These are phyloP conservation scores for Hericium coralloides DNA, from an alignment of 768 basidiomycete species.

Conservation along the genomic window DNA sequence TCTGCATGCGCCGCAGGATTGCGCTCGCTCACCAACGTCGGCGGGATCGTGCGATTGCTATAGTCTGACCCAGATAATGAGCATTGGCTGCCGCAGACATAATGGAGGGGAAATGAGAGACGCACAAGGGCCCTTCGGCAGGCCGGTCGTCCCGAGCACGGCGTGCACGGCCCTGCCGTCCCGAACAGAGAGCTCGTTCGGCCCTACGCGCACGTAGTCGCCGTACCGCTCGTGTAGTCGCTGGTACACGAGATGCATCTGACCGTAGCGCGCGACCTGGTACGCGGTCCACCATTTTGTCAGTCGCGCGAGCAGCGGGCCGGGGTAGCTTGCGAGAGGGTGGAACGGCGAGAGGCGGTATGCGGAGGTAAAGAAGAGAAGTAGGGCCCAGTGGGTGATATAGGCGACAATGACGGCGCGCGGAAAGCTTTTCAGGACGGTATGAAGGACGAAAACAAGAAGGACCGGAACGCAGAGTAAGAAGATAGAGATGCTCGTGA, in stretches of 20 bases:
- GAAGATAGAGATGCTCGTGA: background rate
- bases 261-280: constrained; percentile 5
- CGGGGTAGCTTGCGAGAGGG: constrained; percentile 18
- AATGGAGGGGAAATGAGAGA: background rate
- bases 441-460: background rate
- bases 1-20: constrained; percentile 18
- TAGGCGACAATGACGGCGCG: background rate
- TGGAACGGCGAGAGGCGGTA: constrained; percentile 17
- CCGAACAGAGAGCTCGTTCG: constrained; percentile 49
- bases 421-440: background rate
- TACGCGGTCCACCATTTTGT: constrained; percentile 8
- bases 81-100: too few species aligned
- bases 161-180: constrained; percentile 34
- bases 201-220: constrained; percentile 42
- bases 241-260: constrained; percentile 36
- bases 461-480: background rate
- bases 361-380: constrained; percentile 8
- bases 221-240: constrained; percentile 47
- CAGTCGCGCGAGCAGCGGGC: constrained; percentile 8
- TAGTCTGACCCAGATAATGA: background rate
- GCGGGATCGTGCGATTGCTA: background rate
- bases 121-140: constrained; percentile 52
- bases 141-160: constrained; percentile 40
- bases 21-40: background rate
- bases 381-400: background rate